phyloP scores from a whole-genome alignment of 768 basidiomycete species.

The Solioccasus polychromus region DNA sequence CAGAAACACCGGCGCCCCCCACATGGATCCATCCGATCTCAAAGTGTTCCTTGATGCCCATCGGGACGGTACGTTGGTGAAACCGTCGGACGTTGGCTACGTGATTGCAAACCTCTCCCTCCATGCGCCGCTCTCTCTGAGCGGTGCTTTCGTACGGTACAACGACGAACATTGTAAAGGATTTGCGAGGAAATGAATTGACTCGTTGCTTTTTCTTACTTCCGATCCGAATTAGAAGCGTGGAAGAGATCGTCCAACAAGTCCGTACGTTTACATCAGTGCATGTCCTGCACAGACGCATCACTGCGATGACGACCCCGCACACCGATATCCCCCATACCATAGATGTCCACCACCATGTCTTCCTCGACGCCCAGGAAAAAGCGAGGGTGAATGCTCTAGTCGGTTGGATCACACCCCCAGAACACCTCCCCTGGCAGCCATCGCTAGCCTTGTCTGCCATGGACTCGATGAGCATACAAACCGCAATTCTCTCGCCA shows the following conservation, averaged over 20 bases:
- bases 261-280: constrained; percentile 3
- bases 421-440: constrained; percentile 65
- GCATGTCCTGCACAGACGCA: not conserved
- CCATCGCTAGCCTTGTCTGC: constrained; percentile 54
- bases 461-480: constrained; percentile 60
- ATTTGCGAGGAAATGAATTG: constrained; percentile 39
- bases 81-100: constrained; percentile 70
- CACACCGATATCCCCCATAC: constrained; percentile 11
- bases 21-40: constrained; percentile 57
- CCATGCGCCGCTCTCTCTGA: constrained; percentile 57
- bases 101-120: constrained; percentile 77
- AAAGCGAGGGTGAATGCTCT: constrained; percentile 44
- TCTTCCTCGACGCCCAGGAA: constrained; percentile 53
- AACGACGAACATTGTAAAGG: constrained; percentile 64
- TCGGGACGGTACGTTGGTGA: constrained; percentile 66
- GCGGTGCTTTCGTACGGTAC: constrained; percentile 82
- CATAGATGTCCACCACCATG: constrained; percentile 78
- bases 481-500: constrained; percentile 63
- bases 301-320: constrained; percentile 10
- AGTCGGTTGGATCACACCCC: constrained; percentile 62
- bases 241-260: constrained; percentile 17
- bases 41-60: constrained; percentile 56
- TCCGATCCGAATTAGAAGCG: constrained; percentile 19
- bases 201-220: constrained; percentile 2
- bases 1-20: constrained; percentile 45